Conservation (phyloP, 2,329 filamentous ascomycete species). For the Epichloe brachyelytri region DNA sequence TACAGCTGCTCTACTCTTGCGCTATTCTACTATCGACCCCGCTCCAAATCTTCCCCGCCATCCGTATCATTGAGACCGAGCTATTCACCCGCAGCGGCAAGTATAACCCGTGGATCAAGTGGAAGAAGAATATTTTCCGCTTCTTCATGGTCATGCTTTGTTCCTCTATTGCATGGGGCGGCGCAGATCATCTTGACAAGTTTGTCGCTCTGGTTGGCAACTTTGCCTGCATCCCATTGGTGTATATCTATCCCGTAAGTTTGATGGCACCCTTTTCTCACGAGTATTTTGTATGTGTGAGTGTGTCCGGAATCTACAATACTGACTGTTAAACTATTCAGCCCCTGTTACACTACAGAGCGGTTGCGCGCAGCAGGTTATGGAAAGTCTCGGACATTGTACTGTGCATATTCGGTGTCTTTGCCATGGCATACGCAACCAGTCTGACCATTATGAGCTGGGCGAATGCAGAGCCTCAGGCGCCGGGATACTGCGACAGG, state of each 20-base stretch:
- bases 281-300: not conserved
- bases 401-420: slow-evolving; percentile 68
- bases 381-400: slow-evolving; percentile 61
- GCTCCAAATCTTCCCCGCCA: slow-evolving; percentile 93
- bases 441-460: slow-evolving; percentile 76
- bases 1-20: slow-evolving; percentile 94
- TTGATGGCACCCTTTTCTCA: not conserved
- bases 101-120: slow-evolving; percentile 97
- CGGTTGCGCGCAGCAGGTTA: slow-evolving; percentile 54
- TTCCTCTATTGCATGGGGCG: slow-evolving; percentile 78
- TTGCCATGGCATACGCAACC: slow-evolving; percentile 90
- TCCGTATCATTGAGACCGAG: slow-evolving; percentile 89
- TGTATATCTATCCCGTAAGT: slow-evolving; percentile 95
- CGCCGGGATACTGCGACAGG: slow-evolving; percentile 43
- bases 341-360: slow-evolving; percentile 82
- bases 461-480: slow-evolving; percentile 44
- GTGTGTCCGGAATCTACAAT: not conserved
- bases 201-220: slow-evolving; percentile 94
- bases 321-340: slow-evolving; percentile 30
- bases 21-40: slow-evolving; percentile 95
- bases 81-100: slow-evolving; percentile 91
- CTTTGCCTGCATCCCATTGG: slow-evolving; percentile 93
- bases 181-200: slow-evolving; percentile 88
- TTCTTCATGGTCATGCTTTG: slow-evolving; percentile 87
- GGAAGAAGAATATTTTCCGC: slow-evolving; percentile 96